Evolutionary conservation across 371 early-diverging fungal species (phyloP).

Genomic region (Rhizoclosmatium hyalinum): DNA sequence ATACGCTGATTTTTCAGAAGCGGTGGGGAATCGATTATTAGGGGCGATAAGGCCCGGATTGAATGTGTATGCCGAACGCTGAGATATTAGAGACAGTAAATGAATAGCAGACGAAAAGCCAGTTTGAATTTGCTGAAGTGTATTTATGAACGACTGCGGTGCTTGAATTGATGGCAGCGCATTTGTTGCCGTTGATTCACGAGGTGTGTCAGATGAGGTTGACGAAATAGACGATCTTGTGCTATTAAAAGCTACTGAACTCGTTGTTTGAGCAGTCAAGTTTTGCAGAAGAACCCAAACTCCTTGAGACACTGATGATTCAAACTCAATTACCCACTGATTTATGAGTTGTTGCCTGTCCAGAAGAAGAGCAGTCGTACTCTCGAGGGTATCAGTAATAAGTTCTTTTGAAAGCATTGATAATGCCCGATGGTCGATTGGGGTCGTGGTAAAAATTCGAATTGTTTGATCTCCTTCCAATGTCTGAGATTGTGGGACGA

Average conservation of each 20-base stretch:
- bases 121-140: not conserved
- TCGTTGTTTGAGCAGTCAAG: too few relatives aligned
- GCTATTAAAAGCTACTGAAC: too few relatives aligned
- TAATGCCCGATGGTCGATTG: conserved; percentile 9
- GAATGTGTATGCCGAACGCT: conserved; percentile 1
- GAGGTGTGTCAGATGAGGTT: not conserved
- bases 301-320: not conserved
- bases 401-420: not conserved
- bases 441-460: not conserved
- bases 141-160: not conserved
- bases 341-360: not conserved
- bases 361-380: not conserved
- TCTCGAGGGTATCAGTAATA: not conserved
- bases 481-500: not conserved
- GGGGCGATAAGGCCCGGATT: not conserved
- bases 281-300: not conserved
- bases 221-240: not conserved
- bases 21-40: not conserved
- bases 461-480: not conserved
- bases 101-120: not conserved
- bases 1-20: not conserved
- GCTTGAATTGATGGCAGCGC: not conserved
- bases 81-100: not conserved
- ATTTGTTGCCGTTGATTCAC: not conserved
- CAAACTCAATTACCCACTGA: not conserved